Percentiles rank a stretch among this genome's conserved stretches.
Conservation (phyloP, 768 basidiomycete genomes). For the Coprinellus micaceus region DNA sequence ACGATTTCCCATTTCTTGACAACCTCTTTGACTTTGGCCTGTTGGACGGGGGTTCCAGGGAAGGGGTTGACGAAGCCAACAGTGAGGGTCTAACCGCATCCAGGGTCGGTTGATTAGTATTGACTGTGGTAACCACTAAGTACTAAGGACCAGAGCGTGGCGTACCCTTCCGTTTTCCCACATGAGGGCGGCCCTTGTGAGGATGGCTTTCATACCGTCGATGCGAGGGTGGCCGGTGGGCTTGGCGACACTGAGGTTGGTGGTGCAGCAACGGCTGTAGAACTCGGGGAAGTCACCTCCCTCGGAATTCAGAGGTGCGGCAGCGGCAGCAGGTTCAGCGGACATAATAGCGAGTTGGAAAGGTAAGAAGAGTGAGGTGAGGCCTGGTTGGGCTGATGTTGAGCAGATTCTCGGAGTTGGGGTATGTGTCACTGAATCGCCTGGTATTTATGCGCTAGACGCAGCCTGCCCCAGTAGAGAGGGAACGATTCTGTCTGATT, state of each 20-base stretch:
- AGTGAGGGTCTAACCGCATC: neutral
- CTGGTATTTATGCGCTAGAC: no score
- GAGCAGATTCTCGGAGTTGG: no score
- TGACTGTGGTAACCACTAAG: no score
- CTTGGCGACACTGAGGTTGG: neutral
- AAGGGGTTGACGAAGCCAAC: conserved; percentile 3
- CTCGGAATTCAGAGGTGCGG: no score
- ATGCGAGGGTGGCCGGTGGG: neutral
- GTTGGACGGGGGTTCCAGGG: conserved; percentile 2
- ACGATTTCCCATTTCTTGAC: conserved; percentile 17
- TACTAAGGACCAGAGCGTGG: no score
- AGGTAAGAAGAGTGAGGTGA: neutral
- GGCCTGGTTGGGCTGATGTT: no score
- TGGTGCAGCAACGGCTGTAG: neutral
- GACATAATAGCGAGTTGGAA: neutral
- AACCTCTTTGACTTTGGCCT: conserved; percentile 10
- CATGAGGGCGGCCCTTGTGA: conserved; percentile 4
- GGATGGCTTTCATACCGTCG: conserved; percentile 6
- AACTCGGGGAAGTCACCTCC: neutral
- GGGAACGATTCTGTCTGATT: no score
- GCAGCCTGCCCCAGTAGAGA: no score
- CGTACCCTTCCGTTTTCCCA: conserved; percentile 10
- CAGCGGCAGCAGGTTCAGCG: neutral
- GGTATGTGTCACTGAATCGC: no score
- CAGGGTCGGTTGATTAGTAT: neutral